Conservation (phyloP, 148 eudicot genomes). For the Dianthus caryophyllus region DNA sequence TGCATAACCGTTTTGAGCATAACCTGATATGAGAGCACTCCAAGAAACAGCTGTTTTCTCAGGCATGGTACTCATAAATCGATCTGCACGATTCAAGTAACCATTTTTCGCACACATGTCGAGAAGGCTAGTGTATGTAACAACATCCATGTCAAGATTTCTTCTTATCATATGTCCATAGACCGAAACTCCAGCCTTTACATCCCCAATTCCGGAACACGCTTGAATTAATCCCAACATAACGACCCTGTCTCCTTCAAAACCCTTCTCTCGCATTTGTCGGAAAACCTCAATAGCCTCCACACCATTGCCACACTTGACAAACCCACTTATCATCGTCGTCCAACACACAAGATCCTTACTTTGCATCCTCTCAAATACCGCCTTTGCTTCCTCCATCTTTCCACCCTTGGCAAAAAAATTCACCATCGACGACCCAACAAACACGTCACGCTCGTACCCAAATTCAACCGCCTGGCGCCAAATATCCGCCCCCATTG, state of each 20-base stretch:
- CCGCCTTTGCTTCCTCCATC: conserved; percentile 49
- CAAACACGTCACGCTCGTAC: conserved; percentile 59
- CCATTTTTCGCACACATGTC: conserved; percentile 75
- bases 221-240: conserved; percentile 71
- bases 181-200: conserved; percentile 46
- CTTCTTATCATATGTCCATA: conserved; percentile 62
- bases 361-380: conserved; percentile 48
- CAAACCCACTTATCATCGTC: conserved; percentile 57
- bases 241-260: conserved; percentile 57
- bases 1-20: conserved; percentile 61
- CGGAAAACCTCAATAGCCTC: conserved; percentile 43
- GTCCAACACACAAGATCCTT: conserved; percentile 66
- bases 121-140: conserved; percentile 49
- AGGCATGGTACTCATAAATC: conserved; percentile 40
- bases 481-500: conserved; percentile 51
- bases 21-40: conserved; percentile 67
- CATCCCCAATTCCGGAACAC: conserved; percentile 41
- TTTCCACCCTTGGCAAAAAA: conserved; percentile 54
- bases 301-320: conserved; percentile 38
- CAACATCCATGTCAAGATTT: conserved; percentile 39
- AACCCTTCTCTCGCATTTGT: conserved; percentile 41
- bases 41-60: conserved; percentile 49
- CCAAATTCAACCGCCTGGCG: conserved; percentile 43
- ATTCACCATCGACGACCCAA: conserved; percentile 56
- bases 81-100: conserved; percentile 40